Base-by-base conservation (phyloP, 768 basidiomycete species). In the Pulveroboletus sp. region DNA sequence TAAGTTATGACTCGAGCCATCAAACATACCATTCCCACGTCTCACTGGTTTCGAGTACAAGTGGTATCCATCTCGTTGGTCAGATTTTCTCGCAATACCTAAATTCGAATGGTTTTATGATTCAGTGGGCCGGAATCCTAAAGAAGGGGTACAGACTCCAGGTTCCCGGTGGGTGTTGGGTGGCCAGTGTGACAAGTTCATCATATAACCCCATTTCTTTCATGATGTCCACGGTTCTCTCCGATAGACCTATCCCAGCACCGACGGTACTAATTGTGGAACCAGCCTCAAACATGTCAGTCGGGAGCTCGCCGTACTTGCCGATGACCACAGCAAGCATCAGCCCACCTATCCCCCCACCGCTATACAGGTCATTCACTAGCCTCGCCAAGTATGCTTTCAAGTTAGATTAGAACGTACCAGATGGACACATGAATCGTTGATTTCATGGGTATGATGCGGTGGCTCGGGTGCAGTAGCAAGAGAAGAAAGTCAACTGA, bases 181-280 rank as follows among this genome's bases (percentile, higher is more conserved):
- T 16, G 5, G 61, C 55, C 40, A 65, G 27, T 31, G 54, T 49
- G 2, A 47, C 13, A 23, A 68, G 37, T 13, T 70, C 73, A 7
- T 72, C 64, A 13, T 70, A 66, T 7, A 78, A 45, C 1, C 72
- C 76, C 30, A 78, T 56, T 4, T 63, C 56, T 27, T 69, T 61
- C 56, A 77, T 51, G 6, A 74, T 64, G 12, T 67, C 68, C 71
- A 72, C 72, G 68, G 56, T 63, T 70, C 80, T 75, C 22, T 72
- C 71, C 55, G 73, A 82, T 9, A 83, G 53, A 3, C 61, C 65
- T 36, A 79, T 70, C 1, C 76, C 76, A 19, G 75, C 76, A 8
- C 77, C 76, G 36, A 74, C 62, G 37, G 74, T 72, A 3, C 68
- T 65, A 29, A 78, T 66, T 19, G 58, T 57, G 0, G 70, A 54